Evolutionary conservation across 768 basidiomycete species (phyloP), one percentile per base, ranked within the genome.

Genomic region (Amanita thiersii): DNA sequence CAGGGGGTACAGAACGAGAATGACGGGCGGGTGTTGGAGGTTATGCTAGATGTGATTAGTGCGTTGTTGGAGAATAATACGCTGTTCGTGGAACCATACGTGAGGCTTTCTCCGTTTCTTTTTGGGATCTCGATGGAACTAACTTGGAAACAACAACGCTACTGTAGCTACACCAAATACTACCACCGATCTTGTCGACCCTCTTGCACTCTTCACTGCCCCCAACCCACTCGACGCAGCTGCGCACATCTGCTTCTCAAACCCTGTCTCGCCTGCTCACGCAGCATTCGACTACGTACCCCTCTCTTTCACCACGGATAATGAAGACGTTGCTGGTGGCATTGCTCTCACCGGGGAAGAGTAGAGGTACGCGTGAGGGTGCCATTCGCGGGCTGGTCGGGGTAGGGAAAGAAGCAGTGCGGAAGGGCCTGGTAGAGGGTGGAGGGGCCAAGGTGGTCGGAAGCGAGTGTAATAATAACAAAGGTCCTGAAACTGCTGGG

Each of bases 31-130:
- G 69, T 79, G 5, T 68, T 99, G 2, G 87, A 87, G 47, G 81
- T 90, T 20, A 64, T 91, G 46, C 63, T 98, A 47, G 88, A 91
- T 47, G 87, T 89, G 12, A 78, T 91, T 31, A 73, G 81, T 45
- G 87, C 91, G 2, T 68, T 97, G 10, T 63, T 96, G 37, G 84
- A 86, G 41, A 99, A 98, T 59, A 66, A 73, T 21, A 85, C 86
- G 0, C 66, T 99, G 4, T 97, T 97, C 56, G 79, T 97, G 17
- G 96, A 99, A 60, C 96, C 94, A 32, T 98, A 96, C 56, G 92
- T 96, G 54, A 43, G 42, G 72, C 7, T n/a, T 20, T 35, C 6
- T 42, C 6, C 3, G n/a, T 25, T n/a, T 37, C 21, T 29, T 18
- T n/a, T n/a, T n/a, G n/a, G n/a, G n/a, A n/a, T n/a, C 25, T 37